Base-by-base conservation (phyloP, 2,329 filamentous ascomycete genomes). In the Aspergillus sp. region DNA sequence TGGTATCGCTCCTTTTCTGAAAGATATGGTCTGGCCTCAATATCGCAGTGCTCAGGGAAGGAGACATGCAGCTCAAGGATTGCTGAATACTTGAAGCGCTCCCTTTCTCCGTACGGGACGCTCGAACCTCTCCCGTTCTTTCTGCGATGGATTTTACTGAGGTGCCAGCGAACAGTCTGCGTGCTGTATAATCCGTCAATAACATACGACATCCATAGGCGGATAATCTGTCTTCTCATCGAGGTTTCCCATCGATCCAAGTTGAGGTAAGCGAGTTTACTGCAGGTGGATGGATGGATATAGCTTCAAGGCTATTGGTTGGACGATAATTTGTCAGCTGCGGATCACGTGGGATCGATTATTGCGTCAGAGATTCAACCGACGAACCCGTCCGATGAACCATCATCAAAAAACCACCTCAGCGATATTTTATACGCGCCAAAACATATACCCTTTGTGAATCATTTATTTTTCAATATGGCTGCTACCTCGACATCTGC, bases 341-440 rank as follows among this genome's bases (percentile, higher is more conserved):
- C 32, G 0, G 24, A 49, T 67, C 70, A 71, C 68, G 64, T 72
- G 70, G 45, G 0, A 3, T 26, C 12, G 7, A 5, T 18, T 30
- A 72, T 72, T 72, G 69, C 69, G 68, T 72, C 70, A 72, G 68
- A 70, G 63, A 56, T 52, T 56, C 56, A 56, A 41, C 48, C 20
- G n/a, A 39, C 26, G 20, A 48, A 22, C 26, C 20, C 20, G 12
- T 22, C 20, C 20, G 12, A 47, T 20, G 20, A 48, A 22, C 38
- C 20, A 55, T 48, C 9, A 44, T 50, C n/a, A 30, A 41, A 50
- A 50, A 55, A 55, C 18, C 26, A 24, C 15, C 24, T 36, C 17
- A 49, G 20, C 20, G 17, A 41, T 39, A 32, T 44, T 47, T 47
- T 43, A 26, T 39, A 49, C 50, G 17, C 17, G 18, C 4, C 41